Evolutionary conservation across 768 basidiomycete species (phyloP).

Genomic region (Pleurotus salmoneostramineus): DNA sequence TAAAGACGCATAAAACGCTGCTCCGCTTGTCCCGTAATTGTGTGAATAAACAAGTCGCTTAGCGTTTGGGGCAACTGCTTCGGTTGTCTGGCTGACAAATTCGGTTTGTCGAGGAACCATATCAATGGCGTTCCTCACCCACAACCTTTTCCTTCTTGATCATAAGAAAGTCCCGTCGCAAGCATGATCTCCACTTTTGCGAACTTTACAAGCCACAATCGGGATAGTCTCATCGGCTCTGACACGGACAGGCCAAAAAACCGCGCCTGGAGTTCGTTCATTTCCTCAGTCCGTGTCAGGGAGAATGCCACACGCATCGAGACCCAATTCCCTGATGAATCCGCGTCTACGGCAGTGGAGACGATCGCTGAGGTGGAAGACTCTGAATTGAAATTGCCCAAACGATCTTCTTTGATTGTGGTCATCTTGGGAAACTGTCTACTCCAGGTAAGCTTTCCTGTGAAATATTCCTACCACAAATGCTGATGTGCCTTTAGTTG

Average conservation of each 20-base stretch:
- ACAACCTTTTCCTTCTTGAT: neutral
- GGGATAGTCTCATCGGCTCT: neutral
- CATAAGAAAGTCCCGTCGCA: neutral
- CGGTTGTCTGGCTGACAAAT: neutral
- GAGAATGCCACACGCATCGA: neutral
- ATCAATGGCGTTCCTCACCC: neutral
- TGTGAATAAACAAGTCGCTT: neutral
- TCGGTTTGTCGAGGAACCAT: neutral
- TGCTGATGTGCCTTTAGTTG: conserved; percentile 32
- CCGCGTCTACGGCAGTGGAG: too few species aligned
- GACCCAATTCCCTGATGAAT: too few species aligned
- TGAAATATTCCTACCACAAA: neutral
- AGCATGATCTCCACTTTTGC: conserved; percentile 5
- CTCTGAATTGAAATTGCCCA: conserved; percentile 43
- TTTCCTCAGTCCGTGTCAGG: neutral
- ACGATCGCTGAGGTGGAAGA: conserved; percentile 4
- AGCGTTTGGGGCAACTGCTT: too few species aligned
- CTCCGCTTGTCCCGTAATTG: neutral
- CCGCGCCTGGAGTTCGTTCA: neutral
- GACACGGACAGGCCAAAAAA: neutral
- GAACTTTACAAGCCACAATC: neutral
- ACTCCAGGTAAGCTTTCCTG: conserved; percentile 34
- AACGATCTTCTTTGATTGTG: conserved; percentile 34
- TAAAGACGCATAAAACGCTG: neutral
- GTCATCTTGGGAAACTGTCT: conserved; percentile 38